Evolutionary conservation across 306 rosid genomes (phyloP).

Genomic region (Aeschynomene evenia): DNA sequence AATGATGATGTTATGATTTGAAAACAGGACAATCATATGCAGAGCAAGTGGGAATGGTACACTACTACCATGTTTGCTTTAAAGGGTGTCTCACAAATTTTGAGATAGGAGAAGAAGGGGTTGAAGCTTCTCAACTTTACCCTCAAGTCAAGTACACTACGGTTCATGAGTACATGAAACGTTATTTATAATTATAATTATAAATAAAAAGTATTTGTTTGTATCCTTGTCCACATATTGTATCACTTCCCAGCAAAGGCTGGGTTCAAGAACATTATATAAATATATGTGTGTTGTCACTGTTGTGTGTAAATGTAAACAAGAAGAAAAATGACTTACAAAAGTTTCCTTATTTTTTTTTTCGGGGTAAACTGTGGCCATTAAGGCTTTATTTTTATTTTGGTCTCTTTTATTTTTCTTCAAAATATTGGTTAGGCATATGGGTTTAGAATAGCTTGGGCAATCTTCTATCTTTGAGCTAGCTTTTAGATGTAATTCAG

Average conservation of each 20-base stretch:
- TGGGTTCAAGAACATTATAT: not conserved
- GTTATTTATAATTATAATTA: slow-evolving; percentile 37
- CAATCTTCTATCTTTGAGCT: no score
- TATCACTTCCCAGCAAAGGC: not conserved
- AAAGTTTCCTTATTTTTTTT: no score
- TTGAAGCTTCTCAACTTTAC: slow-evolving; percentile 60
- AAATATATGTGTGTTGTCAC: not conserved
- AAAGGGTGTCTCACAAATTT: slow-evolving; percentile 66
- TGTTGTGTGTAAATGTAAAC: not conserved
- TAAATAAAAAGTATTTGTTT: no score
- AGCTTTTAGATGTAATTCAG: no score
- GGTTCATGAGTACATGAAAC: slow-evolving; percentile 47
- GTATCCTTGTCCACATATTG: not conserved
- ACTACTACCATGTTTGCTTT: slow-evolving; percentile 61
- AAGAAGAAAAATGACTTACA: not conserved
- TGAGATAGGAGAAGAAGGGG: slow-evolving; percentile 50
- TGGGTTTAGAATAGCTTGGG: no score
- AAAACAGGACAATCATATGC: slow-evolving; percentile 39
- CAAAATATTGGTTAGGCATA: no score
- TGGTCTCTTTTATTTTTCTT: no score
- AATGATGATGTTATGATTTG: not conserved
- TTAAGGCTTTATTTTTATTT: no score
- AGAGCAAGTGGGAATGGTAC: slow-evolving; percentile 53
- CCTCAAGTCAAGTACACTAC: slow-evolving; percentile 49
- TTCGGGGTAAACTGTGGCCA: no score